Evolutionary conservation across 768 basidiomycete genomes (phyloP).

Genomic region (Mycena galopus): DNA sequence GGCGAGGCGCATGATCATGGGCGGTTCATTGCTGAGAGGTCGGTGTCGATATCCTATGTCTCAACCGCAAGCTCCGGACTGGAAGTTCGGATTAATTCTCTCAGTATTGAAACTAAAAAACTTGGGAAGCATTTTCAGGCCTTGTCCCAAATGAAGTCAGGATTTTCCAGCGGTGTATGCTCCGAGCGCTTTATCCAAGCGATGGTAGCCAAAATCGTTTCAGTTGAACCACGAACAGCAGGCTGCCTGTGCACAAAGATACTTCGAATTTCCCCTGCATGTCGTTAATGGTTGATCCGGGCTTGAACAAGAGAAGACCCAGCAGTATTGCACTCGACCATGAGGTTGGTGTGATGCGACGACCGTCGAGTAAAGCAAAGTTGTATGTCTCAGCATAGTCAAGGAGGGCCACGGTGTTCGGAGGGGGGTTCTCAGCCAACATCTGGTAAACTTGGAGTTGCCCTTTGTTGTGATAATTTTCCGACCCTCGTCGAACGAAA

Average conservation of each 20-base stretch:
- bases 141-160: conserved; percentile 32
- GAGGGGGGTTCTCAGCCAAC: background rate
- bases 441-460: background rate
- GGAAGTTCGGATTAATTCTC: too few relatives aligned
- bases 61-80: conserved; percentile 41
- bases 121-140: conserved; percentile 29
- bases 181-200: conserved; percentile 10
- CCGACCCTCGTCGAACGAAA: background rate
- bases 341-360: conserved; percentile 34
- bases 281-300: background rate
- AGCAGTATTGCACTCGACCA: conserved; percentile 3
- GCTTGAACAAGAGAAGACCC: conserved; percentile 34
- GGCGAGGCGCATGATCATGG: conserved; percentile 30
- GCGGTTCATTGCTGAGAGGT: conserved; percentile 13
- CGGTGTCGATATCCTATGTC: conserved; percentile 19
- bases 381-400: background rate
- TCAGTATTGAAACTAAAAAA: background rate
- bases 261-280: conserved; percentile 33
- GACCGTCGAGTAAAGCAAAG: conserved; percentile 35
- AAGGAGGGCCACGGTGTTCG: background rate
- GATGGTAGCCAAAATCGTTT: conserved; percentile 13
- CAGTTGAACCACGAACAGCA: conserved; percentile 1
- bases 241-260: conserved; percentile 36
- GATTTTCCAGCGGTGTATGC: conserved; percentile 1
- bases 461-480: background rate